Conservation (phyloP, 768 basidiomycete species). For the Boletus sensibilis region DNA sequence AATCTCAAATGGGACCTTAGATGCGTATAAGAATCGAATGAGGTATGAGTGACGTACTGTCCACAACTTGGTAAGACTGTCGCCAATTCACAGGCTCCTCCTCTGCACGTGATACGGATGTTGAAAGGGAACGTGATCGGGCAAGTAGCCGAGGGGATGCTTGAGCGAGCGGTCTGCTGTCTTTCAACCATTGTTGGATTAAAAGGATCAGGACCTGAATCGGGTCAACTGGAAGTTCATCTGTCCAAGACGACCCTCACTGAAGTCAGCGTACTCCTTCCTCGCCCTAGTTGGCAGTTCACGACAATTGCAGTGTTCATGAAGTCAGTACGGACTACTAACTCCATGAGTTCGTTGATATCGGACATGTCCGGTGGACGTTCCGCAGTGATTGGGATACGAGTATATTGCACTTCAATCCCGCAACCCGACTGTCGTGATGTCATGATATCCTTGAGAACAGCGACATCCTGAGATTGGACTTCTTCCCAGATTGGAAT, state of each 20-base stretch:
- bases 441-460: conserved; percentile 87
- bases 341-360: conserved; percentile 72
- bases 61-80: conserved; percentile 84
- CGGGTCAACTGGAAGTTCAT: conserved; percentile 1
- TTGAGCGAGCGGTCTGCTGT: conserved; percentile 30
- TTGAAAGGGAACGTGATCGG: conserved; percentile 48
- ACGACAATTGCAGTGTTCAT: conserved; percentile 81
- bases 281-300: conserved; percentile 93
- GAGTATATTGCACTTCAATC: conserved; percentile 71
- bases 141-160: conserved; percentile 26
- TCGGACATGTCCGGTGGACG: conserved; percentile 73
- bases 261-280: conserved; percentile 88
- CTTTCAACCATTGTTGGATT: conserved; percentile 79
- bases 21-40: background rate
- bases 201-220: conserved; percentile 74
- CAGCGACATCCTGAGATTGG: conserved; percentile 63
- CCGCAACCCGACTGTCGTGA: conserved; percentile 43
- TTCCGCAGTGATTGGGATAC: conserved; percentile 94
- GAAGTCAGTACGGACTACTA: conserved; percentile 68
- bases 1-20: conserved; percentile 44
- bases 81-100: conserved; percentile 37
- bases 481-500: conserved; percentile 96
- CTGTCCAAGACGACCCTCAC: conserved; percentile 39
- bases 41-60: conserved; percentile 56
- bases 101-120: conserved; percentile 30